Conservation (phyloP, 2,329 filamentous ascomycete species). For the Penicillium sp. region DNA sequence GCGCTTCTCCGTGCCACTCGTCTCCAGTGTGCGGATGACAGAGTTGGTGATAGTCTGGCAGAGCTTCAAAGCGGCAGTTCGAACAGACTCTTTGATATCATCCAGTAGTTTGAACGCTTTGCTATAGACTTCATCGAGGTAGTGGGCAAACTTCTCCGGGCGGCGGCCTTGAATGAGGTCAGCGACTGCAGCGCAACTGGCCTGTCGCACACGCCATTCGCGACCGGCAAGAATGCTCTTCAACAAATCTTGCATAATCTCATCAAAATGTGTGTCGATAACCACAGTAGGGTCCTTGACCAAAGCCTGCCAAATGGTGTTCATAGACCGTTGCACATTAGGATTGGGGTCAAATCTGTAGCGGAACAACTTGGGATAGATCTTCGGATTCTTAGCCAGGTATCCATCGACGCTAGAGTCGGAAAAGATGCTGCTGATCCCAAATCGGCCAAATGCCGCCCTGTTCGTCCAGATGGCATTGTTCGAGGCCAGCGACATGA, state of each 20-base stretch:
- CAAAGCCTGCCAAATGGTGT: constrained; percentile 95
- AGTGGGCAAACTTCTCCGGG: constrained; percentile 75
- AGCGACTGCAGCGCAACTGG: constrained; percentile 84
- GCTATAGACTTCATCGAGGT: constrained; percentile 82
- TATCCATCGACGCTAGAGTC: constrained; percentile 72
- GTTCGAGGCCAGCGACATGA: constrained; percentile 96
- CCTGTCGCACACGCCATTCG: constrained; percentile 92
- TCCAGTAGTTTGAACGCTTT: constrained; percentile 88
- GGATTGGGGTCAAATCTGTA: constrained; percentile 94
- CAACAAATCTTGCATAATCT: constrained; percentile 84
- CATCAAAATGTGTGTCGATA: constrained; percentile 79
- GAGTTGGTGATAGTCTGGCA: constrained; percentile 83
- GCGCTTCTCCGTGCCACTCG: constrained; percentile 65
- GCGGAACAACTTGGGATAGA: constrained; percentile 91
- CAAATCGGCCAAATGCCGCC: constrained; percentile 92
- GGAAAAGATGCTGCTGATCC: constrained; percentile 86
- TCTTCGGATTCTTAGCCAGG: constrained; percentile 79
- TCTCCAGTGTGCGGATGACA: constrained; percentile 81
- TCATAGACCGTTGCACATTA: constrained; percentile 93
- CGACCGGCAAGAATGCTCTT: constrained; percentile 76
- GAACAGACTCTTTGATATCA: constrained; percentile 91
- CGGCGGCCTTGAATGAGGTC: constrained; percentile 83
- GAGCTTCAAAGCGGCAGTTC: constrained; percentile 75
- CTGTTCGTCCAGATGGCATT: constrained; percentile 97
- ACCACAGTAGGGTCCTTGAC: constrained; percentile 81